Base-by-base conservation (phyloP, 2,329 filamentous ascomycete species). In the Coniella lustricola region DNA sequence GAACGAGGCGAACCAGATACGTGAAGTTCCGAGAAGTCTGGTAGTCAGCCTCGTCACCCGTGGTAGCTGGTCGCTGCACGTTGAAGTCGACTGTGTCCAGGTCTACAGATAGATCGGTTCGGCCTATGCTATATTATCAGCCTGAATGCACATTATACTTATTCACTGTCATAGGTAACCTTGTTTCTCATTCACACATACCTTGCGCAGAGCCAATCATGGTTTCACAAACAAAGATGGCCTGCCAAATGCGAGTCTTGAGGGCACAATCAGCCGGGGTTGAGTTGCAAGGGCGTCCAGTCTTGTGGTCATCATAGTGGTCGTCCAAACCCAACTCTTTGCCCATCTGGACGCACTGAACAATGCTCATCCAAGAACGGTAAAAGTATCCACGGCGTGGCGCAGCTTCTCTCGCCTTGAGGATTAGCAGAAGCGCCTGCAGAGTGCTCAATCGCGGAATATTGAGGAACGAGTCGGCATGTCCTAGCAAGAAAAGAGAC, bases 191-290 rank as follows among this genome's bases (percentile, higher is more conserved):
- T 4, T 32, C 21, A 16, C 32, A 55, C 64, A 52, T 71, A 89
- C 90, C 91, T 81, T 97, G 90, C 3, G 91, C 88, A 17, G 86
- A 90, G 48, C 91, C 91, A 57, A 96, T 84, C 87, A 97, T 95
- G 36, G 90, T 77, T 67, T 97, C 91, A 54, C 89, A 84, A 18
- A 88, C 74, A 61, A 95, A 86, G 9, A 95, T 77, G 1, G 83
- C 84, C 64, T 96, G 90, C 91, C 91, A 97, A 29, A 96, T 80
- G 40, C 91, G 78, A 14, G 83, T 94, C 61, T 90, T 90, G 21
- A 90, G 80, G 50, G 87, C 74, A 62, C 91, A 97, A 44, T 97
- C 91, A 7, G 81, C 72, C 0, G 79, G 71, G 49, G 73, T 76
- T 16, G 82, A 82, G 4, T 79, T 82, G 62, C 93, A 97, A 1